A percentile compares a stretch with the other conserved stretches of the same genome.
These are phyloP conservation scores for Citropsis articulata DNA, from an alignment of 345 rosid species.

Conservation along the genomic window DNA sequence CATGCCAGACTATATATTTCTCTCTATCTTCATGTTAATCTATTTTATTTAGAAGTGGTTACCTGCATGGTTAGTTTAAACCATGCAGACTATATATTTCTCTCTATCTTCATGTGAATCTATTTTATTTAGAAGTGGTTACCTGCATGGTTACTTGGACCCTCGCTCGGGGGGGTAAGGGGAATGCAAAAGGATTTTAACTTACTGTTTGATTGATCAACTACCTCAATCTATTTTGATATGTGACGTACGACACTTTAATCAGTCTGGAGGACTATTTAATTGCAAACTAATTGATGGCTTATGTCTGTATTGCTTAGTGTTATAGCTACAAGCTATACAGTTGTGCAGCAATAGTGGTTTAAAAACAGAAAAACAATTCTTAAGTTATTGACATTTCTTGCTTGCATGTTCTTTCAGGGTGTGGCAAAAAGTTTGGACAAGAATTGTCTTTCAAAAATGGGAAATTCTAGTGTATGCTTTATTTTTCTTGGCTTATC, in stretches of 20 bases:
- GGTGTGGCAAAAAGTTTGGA: slow-evolving; percentile 55
- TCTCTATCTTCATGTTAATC: neutral
- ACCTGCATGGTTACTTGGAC: neutral
- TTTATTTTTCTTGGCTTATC: slow-evolving; percentile 11
- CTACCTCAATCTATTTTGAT: neutral
- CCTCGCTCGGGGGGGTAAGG: neutral
- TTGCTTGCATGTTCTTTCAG: slow-evolving; percentile 28
- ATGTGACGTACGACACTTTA: neutral
- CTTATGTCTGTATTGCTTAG: neutral
- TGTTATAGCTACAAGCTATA: neutral
- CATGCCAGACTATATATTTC: neutral
- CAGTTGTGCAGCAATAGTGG: neutral
- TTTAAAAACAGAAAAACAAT: neutral
- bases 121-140: neutral
- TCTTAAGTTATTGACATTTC: slow-evolving; percentile 4
- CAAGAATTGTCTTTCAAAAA: slow-evolving; percentile 40
- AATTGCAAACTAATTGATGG: neutral
- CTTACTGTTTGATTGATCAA: neutral
- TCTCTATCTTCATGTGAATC: neutral
- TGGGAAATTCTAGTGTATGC: slow-evolving; percentile 45
- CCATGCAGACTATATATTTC: neutral
- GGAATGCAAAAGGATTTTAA: neutral
- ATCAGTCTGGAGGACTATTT: neutral
- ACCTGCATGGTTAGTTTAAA: neutral
- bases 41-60: neutral